Evolutionary conservation across 148 eudicot genomes (phyloP).

Genomic region (Rhododendron molle): DNA sequence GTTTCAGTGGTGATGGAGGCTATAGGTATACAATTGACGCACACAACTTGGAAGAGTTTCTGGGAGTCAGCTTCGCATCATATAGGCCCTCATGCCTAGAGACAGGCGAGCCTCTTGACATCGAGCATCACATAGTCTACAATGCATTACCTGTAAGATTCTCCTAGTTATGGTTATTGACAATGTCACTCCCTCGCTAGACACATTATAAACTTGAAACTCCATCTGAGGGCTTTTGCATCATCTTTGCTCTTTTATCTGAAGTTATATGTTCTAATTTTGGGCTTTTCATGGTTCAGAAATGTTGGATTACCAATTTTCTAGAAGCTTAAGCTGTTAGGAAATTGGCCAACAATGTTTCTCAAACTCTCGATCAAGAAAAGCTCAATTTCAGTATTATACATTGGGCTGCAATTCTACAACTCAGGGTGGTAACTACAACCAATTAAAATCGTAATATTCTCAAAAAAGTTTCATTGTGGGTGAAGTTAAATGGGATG

Average conservation of each 20-base stretch:
- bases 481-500: not conserved
- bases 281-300: not conserved
- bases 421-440: not conserved
- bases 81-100: conserved; percentile 91
- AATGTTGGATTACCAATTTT: not conserved
- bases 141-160: conserved; percentile 78
- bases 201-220: not conserved
- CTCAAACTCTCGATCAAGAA: not conserved
- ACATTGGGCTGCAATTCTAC: not conserved
- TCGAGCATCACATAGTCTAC: conserved; percentile 92
- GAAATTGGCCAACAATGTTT: not conserved
- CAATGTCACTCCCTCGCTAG: not conserved
- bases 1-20: conserved; percentile 91
- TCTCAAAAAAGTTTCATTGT: not conserved
- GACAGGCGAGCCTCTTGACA: conserved; percentile 95
- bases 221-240: not conserved
- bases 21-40: conserved; percentile 79
- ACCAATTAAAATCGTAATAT: not conserved
- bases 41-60: conserved; percentile 73
- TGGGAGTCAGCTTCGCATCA: conserved; percentile 72
- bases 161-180: conserved; percentile 6
- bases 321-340: not conserved
- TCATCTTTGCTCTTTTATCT: not conserved
- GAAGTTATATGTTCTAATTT: not conserved
- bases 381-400: not conserved